A percentile compares a stretch with the other conserved stretches of the same genome.
These are phyloP conservation scores for Albugo candida DNA, from an alignment of 352 stramenopile species.

Conservation along the genomic window DNA sequence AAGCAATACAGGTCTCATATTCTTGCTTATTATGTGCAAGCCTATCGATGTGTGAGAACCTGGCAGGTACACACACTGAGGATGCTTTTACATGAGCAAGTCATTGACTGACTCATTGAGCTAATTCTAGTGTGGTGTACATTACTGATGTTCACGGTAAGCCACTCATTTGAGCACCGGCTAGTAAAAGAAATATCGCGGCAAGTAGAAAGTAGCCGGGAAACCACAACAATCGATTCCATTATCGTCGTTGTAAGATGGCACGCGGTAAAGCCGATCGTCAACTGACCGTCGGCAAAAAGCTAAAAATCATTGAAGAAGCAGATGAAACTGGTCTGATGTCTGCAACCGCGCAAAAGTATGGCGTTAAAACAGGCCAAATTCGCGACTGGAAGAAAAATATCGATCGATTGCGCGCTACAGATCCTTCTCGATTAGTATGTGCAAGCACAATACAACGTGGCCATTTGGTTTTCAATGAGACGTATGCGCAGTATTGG, in stretches of 20 bases:
- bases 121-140: no score
- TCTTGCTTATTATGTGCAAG: no score
- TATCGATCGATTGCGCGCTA: constrained; percentile 48
- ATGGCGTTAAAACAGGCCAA: constrained; percentile 70
- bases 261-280: constrained; percentile 61
- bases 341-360: constrained; percentile 59
- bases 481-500: constrained; percentile 79
- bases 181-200: no score
- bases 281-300: constrained; percentile 70
- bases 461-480: constrained; percentile 71
- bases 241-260: constrained; percentile 15
- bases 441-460: constrained; percentile 66
- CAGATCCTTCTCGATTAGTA: constrained; percentile 58
- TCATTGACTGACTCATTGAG: no score
- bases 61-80: no score
- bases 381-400: constrained; percentile 81
- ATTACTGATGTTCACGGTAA: no score
- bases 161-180: no score
- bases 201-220: no score
- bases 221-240: no score
- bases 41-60: no score
- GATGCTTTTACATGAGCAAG: no score
- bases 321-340: constrained; percentile 62
- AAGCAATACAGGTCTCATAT: no score
- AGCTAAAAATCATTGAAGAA: constrained; percentile 78